These are phyloP conservation scores for Trichoderma polysporum DNA, from an alignment of 2,329 filamentous ascomycete genomes.

Conservation along the genomic window DNA sequence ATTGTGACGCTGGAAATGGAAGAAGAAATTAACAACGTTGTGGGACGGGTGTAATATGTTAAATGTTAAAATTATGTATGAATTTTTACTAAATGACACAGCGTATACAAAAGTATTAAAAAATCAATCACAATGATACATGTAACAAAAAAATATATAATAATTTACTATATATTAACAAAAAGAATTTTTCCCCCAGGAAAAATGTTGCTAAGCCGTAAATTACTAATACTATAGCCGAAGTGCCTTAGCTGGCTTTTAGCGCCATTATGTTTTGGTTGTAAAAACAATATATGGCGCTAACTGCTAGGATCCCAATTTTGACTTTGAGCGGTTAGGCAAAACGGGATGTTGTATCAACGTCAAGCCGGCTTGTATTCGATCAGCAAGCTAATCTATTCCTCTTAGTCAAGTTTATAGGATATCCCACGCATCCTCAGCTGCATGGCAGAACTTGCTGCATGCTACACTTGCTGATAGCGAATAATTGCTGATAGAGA, in stretches of 20 bases:
- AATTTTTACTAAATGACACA: not conserved
- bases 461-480: slow-evolving; percentile 96
- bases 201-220: not conserved
- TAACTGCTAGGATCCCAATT: not conserved
- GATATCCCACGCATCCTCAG: slow-evolving; percentile 94
- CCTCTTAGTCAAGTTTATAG: slow-evolving; percentile 55
- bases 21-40: not conserved
- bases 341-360: slow-evolving; percentile 71
- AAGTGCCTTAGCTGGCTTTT: not conserved
- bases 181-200: not conserved
- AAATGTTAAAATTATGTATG: not conserved
- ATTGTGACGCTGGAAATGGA: slow-evolving; percentile 43
- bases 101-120: not conserved
- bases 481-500: slow-evolving; percentile 97
- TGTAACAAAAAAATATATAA: not conserved
- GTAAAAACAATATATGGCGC: slow-evolving; percentile 14
- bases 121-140: not conserved
- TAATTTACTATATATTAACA: not conserved
- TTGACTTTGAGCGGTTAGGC: slow-evolving; percentile 15
- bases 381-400: slow-evolving; percentile 20
- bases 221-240: not conserved
- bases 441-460: slow-evolving; percentile 99
- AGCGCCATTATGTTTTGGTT: slow-evolving; percentile 17
- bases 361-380: slow-evolving; percentile 40
- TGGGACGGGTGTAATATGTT: not conserved